Percentiles rank a stretch among this genome's conserved stretches.
These are phyloP conservation scores for Verticillium albo-atrum DNA, from an alignment of 2,329 filamentous ascomycete species.

Conservation along the genomic window DNA sequence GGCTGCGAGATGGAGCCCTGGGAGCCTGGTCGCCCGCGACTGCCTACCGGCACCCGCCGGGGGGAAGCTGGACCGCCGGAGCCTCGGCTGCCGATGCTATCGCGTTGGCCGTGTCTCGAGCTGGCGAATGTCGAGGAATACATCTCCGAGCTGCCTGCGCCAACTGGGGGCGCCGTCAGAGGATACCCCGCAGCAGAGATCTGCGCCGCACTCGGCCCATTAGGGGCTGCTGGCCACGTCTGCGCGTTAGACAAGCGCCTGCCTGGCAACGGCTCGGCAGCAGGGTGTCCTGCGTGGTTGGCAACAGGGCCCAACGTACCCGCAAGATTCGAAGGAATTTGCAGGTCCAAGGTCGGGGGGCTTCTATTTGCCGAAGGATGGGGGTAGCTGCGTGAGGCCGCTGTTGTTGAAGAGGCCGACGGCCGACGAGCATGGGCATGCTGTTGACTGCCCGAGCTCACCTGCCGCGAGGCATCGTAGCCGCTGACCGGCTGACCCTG, in stretches of 20 bases:
- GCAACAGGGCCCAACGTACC: not conserved
- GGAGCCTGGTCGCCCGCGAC: slow-evolving; percentile 46
- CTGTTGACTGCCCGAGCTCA: not conserved
- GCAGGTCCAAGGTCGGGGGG: slow-evolving; percentile 21
- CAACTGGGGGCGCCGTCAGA: slow-evolving; percentile 33
- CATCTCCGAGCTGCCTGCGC: slow-evolving; percentile 24
- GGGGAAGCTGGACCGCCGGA: slow-evolving; percentile 20
- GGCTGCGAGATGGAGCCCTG: slow-evolving; percentile 19
- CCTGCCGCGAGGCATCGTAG: not conserved
- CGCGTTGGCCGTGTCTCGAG: not conserved
- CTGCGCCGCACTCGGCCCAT: slow-evolving; percentile 8
- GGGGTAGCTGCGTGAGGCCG: not conserved
- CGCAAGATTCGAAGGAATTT: slow-evolving; percentile 17
- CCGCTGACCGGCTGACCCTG: not conserved
- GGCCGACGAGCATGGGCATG: not conserved
- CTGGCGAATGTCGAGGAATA: slow-evolving; percentile 23
- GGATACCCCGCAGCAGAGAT: slow-evolving; percentile 25
- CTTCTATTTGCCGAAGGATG: not conserved
- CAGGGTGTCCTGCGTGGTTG: not conserved
- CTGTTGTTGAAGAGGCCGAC: not conserved
- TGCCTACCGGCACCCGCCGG: slow-evolving; percentile 34
- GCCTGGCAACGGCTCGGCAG: slow-evolving; percentile 6
- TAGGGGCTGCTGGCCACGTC: slow-evolving; percentile 42
- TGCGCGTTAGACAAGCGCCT: slow-evolving; percentile 29
- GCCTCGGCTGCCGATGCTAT: not conserved